phyloP scores from a whole-genome alignment of 2,329 filamentous ascomycete genomes.

The Epichloe gansuensis region DNA sequence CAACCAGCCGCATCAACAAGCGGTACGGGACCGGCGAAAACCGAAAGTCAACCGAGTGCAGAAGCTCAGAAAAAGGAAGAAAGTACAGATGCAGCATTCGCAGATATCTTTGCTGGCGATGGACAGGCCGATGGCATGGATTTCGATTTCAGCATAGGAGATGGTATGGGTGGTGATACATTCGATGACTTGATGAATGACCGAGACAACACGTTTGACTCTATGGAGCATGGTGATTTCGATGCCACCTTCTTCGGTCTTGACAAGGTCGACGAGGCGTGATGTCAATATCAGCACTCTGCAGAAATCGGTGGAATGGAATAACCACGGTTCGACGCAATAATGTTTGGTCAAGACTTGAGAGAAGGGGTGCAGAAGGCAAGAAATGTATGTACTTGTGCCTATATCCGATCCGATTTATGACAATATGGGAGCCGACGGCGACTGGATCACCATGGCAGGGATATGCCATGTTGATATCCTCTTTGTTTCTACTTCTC shows the following conservation, averaged over 20 bases:
- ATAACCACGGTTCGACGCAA: no score
- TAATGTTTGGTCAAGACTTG: no score
- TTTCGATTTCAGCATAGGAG: constrained; percentile 18
- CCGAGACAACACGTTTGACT: constrained; percentile 28
- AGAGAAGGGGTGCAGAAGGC: no score
- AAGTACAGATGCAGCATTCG: constrained; percentile 19
- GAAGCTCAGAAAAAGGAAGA: constrained; percentile 18
- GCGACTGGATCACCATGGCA: neutral
- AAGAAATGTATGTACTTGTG: no score
- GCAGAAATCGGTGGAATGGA: neutral
- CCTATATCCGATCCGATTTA: no score
- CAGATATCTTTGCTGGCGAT: constrained; percentile 36
- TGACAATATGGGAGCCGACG: neutral
- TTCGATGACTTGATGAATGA: constrained; percentile 38
- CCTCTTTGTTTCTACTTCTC: no score
- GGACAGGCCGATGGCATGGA: constrained; percentile 26
- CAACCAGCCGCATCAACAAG: constrained; percentile 8
- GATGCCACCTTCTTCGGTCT: constrained; percentile 35
- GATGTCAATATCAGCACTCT: neutral
- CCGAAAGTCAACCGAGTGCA: constrained; percentile 7
- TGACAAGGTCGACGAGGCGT: constrained; percentile 14
- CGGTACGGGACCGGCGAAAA: neutral
- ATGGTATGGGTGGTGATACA: constrained; percentile 22
- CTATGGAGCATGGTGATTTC: constrained; percentile 32
- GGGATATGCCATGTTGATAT: neutral